Evolutionary conservation across 2,329 filamentous ascomycete species (phyloP), one percentile per base, ranked within the genome.

Genomic region (Cordyceps militaris): DNA sequence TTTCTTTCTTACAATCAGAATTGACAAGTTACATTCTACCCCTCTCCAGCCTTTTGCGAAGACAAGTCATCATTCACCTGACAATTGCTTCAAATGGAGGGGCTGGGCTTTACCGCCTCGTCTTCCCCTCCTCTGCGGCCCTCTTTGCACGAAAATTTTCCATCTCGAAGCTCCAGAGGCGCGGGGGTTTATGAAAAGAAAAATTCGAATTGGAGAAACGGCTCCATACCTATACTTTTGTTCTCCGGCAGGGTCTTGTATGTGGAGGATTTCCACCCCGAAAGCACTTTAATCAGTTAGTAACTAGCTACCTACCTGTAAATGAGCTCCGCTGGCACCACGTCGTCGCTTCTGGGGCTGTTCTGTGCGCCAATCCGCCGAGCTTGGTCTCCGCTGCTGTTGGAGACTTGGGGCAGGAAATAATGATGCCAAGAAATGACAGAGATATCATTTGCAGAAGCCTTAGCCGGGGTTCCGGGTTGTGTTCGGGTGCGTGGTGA

Each of bases 231-330:
- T 55, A 24, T 55, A 26, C 52, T 21, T 55, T 55, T 46, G 36
- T 26, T 16, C 28, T 46, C 28, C 19, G 13, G 26, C 7, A 53
- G 3, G 42, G 40, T 13, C 19, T 47, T 38, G 51, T 2, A 36
- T 46, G 52, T 55, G 52, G 52, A 55, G 52, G 52, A 55, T 46
- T 55, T 55, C 52, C 52, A 55, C 52, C 46, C 40, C 40, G 52
- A 26, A 30, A 36, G 23, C 52, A n/a, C 38, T 47, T 36, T 42
- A 11, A 47, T n/a, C 14, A 24, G 16, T 24, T n/a, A n/a, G 52
- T 21, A 19, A 46, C 30, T n/a, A 16, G 6, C 32, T 26, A 8
- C 11, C 34, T 53, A 3, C 32, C 30, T 6, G 30, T 21, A 16
- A 34, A 23, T n/a, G n/a, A 16, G 34, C 34, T 44, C 3, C 38